Base-by-base conservation (phyloP, 1,139 yeast species). In the Suzukiozyma palmioleophila region DNA sequence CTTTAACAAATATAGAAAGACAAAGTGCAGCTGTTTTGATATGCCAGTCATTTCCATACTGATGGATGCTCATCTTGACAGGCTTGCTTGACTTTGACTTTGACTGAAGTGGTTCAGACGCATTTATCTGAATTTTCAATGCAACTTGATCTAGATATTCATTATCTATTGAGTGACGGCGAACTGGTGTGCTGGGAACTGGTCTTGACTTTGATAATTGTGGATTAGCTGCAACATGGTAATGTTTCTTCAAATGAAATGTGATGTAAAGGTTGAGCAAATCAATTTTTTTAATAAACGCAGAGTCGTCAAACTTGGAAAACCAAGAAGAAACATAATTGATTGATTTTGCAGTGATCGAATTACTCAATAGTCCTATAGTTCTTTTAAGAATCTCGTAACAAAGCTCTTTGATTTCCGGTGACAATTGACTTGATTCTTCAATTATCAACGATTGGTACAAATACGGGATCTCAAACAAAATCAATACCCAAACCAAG, bases 11-110 rank as follows among this genome's bases (percentile, higher is more conserved):
- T 10, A 79, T 55, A 0, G 79, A 68, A 48, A 85, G 62, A 1
- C 82, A 66, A 25, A 74, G 65, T 2, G 85, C 79, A 0, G 88
- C 88, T 0, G 88, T 72, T 33, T 73, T 67, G 24, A 89, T 66
- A 47, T 82, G 88, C 96, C 97, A 90, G 53, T 87, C 90, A 42
- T 75, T 73, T 0, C 85, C 82, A 57, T 90, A 92, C 49, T 79
- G 81, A 34, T 74, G 75, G 2, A 81, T 57, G 42, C 73, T 74
- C 21, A 82, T 75, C 54, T 69, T 80, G 13, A 70, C 51, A 34
- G 65, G 69, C 11, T 57, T 55, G 11, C 54, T 59, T 26, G 53
- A 57, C 22, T 50, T 44, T 16, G 37, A 40, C 30, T 46, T 52
- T 2, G 50, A 33, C 28, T 43, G 46, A 1, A 41, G 32, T 8